phyloP scores from a whole-genome alignment of 306 rosid genomes.

The Lithocarpus polystachyus region DNA sequence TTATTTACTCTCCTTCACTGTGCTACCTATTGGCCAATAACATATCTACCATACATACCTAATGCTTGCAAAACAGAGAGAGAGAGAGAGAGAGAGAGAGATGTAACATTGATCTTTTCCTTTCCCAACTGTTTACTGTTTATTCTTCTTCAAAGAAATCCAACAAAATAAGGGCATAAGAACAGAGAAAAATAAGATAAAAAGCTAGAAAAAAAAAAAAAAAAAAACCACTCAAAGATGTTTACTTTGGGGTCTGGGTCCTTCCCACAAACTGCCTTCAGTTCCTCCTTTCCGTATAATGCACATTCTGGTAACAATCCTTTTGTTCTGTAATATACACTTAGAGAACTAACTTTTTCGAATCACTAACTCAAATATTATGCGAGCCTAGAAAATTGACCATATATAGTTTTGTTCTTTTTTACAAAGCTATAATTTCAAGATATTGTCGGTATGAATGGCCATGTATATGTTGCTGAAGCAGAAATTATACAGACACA shows the following conservation, averaged over 20 bases:
- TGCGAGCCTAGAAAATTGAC: constrained; percentile 46
- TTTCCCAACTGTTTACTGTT: background rate
- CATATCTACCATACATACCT: too few species aligned
- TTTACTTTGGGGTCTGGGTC: constrained; percentile 3
- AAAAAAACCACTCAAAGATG: constrained; percentile 28
- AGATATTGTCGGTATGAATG: constrained; percentile 23
- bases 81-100: background rate
- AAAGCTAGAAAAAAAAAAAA: background rate
- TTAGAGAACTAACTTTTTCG: constrained; percentile 33
- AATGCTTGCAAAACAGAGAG: background rate
- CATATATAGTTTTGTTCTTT: constrained; percentile 23
- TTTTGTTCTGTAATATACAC: constrained; percentile 47
- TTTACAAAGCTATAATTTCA: constrained; percentile 35
- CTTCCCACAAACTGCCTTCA: constrained; percentile 17
- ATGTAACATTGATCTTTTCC: background rate
- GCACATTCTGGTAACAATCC: constrained; percentile 33
- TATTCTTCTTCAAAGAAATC: constrained; percentile 4
- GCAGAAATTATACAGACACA: constrained; percentile 18
- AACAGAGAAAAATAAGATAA: background rate
- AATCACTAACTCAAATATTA: constrained; percentile 37
- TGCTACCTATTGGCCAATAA: too few species aligned
- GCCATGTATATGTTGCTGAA: constrained; percentile 20
- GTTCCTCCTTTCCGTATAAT: constrained; percentile 22
- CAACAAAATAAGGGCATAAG: background rate
- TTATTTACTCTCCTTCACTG: too few species aligned